phyloP scores from a whole-genome alignment of 345 rosid species.

The Cardiospermum halicacabum region DNA sequence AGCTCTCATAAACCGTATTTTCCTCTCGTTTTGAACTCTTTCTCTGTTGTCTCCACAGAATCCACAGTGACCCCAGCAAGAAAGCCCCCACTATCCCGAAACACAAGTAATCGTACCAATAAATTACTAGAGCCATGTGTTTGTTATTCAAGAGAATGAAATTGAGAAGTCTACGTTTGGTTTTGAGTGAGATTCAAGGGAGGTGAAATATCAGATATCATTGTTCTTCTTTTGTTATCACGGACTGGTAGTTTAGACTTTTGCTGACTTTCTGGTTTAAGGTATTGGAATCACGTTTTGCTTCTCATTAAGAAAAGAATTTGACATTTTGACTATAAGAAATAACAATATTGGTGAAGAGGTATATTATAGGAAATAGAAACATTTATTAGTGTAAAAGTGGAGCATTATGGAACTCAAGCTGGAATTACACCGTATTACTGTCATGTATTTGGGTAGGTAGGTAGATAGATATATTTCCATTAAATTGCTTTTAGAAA shows the following conservation, averaged over 20 bases:
- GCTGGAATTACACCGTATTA: no score
- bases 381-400: not conserved
- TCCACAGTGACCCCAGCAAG: constrained; percentile 48
- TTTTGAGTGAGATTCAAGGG: not conserved
- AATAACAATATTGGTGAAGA: not conserved
- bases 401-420: not conserved
- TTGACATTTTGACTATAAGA: not conserved
- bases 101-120: constrained; percentile 78
- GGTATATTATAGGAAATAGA: not conserved
- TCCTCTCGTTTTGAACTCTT: constrained; percentile 24
- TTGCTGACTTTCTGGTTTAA: constrained; percentile 36
- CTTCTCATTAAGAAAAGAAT: not conserved
- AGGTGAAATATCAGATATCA: not conserved
- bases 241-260: constrained; percentile 43
- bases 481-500: no score
- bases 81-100: constrained; percentile 66
- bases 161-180: not conserved
- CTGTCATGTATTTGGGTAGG: no score
- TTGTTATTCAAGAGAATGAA: no score
- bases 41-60: constrained; percentile 51
- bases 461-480: no score
- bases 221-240: no score
- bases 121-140: constrained; percentile 54
- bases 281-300: not conserved
- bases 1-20: constrained; percentile 35